Conservation (phyloP, 2,329 filamentous ascomycete genomes). For the Verticillium nubilum region DNA sequence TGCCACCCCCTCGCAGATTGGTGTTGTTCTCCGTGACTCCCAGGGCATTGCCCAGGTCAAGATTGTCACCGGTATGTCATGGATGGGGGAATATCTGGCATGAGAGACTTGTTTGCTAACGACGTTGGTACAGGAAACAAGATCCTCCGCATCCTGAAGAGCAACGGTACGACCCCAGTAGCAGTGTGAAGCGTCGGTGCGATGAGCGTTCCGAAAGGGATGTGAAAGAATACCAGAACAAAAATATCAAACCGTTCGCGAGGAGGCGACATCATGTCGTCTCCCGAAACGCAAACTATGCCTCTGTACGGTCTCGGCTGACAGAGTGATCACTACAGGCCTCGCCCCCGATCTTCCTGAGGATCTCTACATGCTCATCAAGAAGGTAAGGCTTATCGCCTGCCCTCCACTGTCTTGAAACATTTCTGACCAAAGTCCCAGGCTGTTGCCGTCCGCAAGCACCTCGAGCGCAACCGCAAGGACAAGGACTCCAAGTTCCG, state of each 20-base stretch:
- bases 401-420: not conserved
- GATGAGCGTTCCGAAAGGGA: not conserved
- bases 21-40: conserved; percentile 96
- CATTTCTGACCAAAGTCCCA: conserved; percentile 27
- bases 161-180: conserved; percentile 72
- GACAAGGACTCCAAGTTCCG: conserved; percentile 99
- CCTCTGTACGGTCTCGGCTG: conserved; percentile 91
- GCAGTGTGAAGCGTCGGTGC: conserved; percentile 12
- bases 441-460: conserved; percentile 99
- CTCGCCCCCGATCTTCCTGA: conserved; percentile 98
- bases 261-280: conserved; percentile 5
- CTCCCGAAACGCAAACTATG: conserved; percentile 33
- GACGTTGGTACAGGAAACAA: conserved; percentile 77
- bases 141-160: conserved; percentile 98
- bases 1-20: conserved; percentile 96
- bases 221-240: not conserved
- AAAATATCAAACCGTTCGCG: conserved; percentile 4
- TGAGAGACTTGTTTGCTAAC: conserved; percentile 27
- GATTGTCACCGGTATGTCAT: conserved; percentile 81
- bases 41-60: conserved; percentile 98
- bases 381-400: conserved; percentile 67
- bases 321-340: conserved; percentile 89
- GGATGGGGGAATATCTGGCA: not conserved
- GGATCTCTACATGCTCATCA: conserved; percentile 99
- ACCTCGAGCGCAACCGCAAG: conserved; percentile 99